Conservation (phyloP, 2,329 filamentous ascomycete species). For the Colletotrichum horii region DNA sequence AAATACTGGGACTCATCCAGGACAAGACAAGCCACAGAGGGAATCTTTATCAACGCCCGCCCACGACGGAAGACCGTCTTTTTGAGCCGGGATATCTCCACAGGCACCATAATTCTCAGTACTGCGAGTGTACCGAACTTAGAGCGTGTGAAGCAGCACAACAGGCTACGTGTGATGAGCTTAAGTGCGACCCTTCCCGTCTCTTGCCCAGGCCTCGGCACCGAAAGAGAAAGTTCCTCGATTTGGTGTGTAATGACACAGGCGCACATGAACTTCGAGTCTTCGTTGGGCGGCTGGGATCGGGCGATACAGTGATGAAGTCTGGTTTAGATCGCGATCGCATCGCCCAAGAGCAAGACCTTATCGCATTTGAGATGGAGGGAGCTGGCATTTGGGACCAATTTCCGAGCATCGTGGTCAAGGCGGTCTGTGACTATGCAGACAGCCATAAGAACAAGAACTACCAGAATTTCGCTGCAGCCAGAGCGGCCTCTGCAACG, state of each 20-base stretch:
- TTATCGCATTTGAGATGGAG: constrained; percentile 41
- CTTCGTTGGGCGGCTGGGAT: constrained; percentile 30
- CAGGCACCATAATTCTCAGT: constrained; percentile 25
- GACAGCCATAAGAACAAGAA: constrained; percentile 42
- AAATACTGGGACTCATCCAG: constrained; percentile 25
- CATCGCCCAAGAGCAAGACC: constrained; percentile 26
- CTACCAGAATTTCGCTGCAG: constrained; percentile 42
- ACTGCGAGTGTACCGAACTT: constrained; percentile 1
- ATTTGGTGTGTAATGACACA: neutral
- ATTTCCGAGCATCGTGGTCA: constrained; percentile 36
- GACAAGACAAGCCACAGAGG: neutral
- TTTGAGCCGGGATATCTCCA: constrained; percentile 32
- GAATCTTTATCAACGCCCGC: constrained; percentile 22
- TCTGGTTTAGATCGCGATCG: constrained; percentile 38
- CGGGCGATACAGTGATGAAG: constrained; percentile 45
- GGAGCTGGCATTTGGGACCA: constrained; percentile 34
- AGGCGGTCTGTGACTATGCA: constrained; percentile 43
- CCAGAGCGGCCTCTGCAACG: constrained; percentile 34
- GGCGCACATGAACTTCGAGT: neutral
- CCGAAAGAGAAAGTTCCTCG: constrained; percentile 13
- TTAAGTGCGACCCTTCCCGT: constrained; percentile 28
- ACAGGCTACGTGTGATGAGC: constrained; percentile 26
- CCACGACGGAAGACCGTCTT: constrained; percentile 29
- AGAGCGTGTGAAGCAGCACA: constrained; percentile 27
- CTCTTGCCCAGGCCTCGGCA: constrained; percentile 19